Percentiles rank a stretch among this genome's conserved stretches.
phyloP scores from a whole-genome alignment of 305 asterid genomes.

The Andrographis paniculata region DNA sequence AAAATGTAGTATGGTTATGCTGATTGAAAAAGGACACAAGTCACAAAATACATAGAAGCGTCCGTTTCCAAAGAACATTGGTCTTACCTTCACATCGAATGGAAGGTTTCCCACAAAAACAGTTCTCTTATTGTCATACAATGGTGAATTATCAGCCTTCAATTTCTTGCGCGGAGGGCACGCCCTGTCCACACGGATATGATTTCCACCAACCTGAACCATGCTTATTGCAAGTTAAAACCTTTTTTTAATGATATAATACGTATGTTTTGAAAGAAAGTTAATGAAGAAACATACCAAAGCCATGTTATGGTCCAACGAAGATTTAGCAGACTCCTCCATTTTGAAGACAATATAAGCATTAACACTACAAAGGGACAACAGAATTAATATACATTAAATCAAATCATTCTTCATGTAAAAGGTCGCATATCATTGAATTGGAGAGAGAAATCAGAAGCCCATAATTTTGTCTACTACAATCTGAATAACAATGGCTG shows the following conservation, averaged over 20 bases:
- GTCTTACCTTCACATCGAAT: conserved; percentile 73
- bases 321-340: conserved; percentile 80
- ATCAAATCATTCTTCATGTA: no score
- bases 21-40: neutral
- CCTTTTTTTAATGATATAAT: neutral
- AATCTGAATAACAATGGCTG: no score
- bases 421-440: no score
- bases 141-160: conserved; percentile 54
- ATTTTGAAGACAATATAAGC: conserved; percentile 80
- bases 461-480: no score
- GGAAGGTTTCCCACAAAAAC: conserved; percentile 92
- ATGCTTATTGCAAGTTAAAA: neutral
- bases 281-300: conserved; percentile 42
- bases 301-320: conserved; percentile 82
- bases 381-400: conserved; percentile 2
- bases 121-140: conserved; percentile 78
- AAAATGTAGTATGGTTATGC: neutral
- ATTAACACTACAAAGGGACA: conserved; percentile 59
- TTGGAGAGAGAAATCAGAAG: no score
- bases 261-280: neutral
- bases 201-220: conserved; percentile 81
- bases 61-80: neutral
- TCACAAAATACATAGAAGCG: neutral
- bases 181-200: conserved; percentile 91
- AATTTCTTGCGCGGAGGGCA: conserved; percentile 96